Conservation (phyloP, 2,329 filamentous ascomycete species). For the Microdochium paspali region DNA sequence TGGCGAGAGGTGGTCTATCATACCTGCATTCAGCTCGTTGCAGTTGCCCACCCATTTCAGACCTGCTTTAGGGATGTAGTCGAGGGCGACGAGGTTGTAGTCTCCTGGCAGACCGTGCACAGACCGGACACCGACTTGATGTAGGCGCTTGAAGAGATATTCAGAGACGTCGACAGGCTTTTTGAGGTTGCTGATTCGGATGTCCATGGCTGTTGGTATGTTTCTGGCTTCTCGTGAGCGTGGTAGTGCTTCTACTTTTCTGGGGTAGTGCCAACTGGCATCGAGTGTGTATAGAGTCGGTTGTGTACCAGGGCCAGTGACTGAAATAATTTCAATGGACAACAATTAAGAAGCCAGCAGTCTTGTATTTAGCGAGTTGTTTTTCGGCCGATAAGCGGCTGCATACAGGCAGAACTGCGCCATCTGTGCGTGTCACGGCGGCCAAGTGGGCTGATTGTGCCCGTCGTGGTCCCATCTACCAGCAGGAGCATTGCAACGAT, state of each 20-base stretch:
- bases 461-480: too few relatives aligned
- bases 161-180: conserved; percentile 52
- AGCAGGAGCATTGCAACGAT: background rate
- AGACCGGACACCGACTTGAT: conserved; percentile 54
- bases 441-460: background rate
- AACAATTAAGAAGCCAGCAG: too few relatives aligned
- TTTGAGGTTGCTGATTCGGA: conserved; percentile 31
- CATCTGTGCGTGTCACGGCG: background rate
- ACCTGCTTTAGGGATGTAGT: conserved; percentile 50
- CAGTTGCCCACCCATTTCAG: conserved; percentile 60
- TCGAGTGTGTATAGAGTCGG: too few relatives aligned
- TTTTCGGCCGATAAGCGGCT: background rate
- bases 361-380: too few relatives aligned
- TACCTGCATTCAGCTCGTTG: conserved; percentile 65
- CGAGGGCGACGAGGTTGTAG: conserved; percentile 61
- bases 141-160: conserved; percentile 57
- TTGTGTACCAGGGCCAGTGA: too few relatives aligned
- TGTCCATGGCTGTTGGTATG: conserved; percentile 16
- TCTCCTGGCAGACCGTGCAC: conserved; percentile 64
- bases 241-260: too few relatives aligned
- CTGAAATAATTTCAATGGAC: too few relatives aligned
- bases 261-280: too few relatives aligned
- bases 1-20: conserved; percentile 10
- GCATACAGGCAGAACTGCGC: background rate
- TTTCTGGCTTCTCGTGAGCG: background rate